phyloP scores from a whole-genome alignment of 1,284 basidiomycete species.

The Pyrrhoderma lamaoense region DNA sequence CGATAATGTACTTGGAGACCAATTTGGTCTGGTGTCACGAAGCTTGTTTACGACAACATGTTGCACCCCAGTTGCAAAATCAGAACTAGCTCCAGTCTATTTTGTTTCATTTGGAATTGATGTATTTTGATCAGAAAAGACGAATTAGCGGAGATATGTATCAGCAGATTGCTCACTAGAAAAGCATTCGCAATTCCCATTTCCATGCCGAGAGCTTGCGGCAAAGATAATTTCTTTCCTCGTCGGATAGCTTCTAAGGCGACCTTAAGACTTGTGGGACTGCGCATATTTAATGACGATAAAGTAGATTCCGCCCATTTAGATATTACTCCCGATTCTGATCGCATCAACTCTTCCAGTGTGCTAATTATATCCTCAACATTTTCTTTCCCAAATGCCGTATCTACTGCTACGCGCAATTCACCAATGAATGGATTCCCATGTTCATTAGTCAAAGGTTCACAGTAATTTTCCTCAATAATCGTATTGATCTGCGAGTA shows the following conservation, averaged over 20 bases:
- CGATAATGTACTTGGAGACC: constrained; percentile 55
- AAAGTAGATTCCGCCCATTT: constrained; percentile 74
- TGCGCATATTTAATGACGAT: constrained; percentile 57
- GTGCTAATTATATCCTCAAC: constrained; percentile 66
- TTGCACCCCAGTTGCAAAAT: constrained; percentile 78
- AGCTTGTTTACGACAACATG: constrained; percentile 67
- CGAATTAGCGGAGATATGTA: constrained; percentile 3
- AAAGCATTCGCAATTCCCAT: constrained; percentile 72
- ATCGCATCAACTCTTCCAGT: constrained; percentile 41
- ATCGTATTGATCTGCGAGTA: constrained; percentile 43
- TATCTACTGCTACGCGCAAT: constrained; percentile 70
- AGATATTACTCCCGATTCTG: constrained; percentile 41
- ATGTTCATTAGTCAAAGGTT: constrained; percentile 52
- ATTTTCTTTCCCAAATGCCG: constrained; percentile 61
- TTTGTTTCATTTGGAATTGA: no score
- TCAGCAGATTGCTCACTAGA: constrained; percentile 49
- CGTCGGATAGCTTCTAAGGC: constrained; percentile 70
- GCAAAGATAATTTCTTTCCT: constrained; percentile 57
- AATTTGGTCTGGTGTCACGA: constrained; percentile 44
- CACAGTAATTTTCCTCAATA: constrained; percentile 62
- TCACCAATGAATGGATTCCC: constrained; percentile 51
- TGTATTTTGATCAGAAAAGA: background rate
- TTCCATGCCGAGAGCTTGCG: constrained; percentile 75
- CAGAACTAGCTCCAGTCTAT: constrained; percentile 67
- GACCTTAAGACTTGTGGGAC: constrained; percentile 87